A percentile compares a stretch with the other conserved stretches of the same genome.
Evolutionary conservation across 768 basidiomycete genomes (phyloP).

Genomic region (Glaciozyma antarctica): DNA sequence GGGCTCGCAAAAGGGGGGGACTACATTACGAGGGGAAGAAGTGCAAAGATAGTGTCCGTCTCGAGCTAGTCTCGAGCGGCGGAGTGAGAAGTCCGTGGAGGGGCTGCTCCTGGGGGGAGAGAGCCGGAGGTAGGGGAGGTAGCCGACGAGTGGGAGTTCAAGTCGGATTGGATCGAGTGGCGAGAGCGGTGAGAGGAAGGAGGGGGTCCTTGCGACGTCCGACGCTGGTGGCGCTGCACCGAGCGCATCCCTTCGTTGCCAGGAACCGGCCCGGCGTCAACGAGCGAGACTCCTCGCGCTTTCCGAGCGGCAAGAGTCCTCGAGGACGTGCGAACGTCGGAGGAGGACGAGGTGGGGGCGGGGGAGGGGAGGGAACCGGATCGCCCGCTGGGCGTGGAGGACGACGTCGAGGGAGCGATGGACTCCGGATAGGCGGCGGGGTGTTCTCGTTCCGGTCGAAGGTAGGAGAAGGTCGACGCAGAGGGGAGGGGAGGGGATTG

Average conservation of each 20-base stretch:
- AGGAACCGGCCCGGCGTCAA: constrained; percentile 75
- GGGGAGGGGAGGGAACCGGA: background rate
- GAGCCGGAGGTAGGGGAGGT: background rate
- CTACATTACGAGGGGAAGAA: too few species aligned
- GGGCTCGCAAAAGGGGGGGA: background rate
- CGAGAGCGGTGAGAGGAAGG: background rate
- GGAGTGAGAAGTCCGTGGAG: background rate
- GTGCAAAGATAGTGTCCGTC: too few species aligned
- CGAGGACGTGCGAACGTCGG: constrained; percentile 1
- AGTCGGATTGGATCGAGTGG: background rate
- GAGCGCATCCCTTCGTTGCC: constrained; percentile 35
- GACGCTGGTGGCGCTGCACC: constrained; percentile 14
- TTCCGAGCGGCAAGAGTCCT: constrained; percentile 18
- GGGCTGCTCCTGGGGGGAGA: constrained; percentile 3
- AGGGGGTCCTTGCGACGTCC: background rate
- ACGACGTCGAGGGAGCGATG: background rate
- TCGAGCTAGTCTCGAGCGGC: too few species aligned
- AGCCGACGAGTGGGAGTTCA: too few species aligned
- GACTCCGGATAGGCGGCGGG: background rate
- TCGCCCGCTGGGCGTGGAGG: background rate
- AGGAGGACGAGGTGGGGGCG: background rate
- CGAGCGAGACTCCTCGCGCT: constrained; percentile 61
- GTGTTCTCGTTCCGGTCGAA: constrained; percentile 2
- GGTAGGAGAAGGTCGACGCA: background rate
- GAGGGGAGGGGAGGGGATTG: background rate